These are phyloP conservation scores for Exophiala viscosa DNA, from an alignment of 2,329 filamentous ascomycete genomes.

Conservation along the genomic window DNA sequence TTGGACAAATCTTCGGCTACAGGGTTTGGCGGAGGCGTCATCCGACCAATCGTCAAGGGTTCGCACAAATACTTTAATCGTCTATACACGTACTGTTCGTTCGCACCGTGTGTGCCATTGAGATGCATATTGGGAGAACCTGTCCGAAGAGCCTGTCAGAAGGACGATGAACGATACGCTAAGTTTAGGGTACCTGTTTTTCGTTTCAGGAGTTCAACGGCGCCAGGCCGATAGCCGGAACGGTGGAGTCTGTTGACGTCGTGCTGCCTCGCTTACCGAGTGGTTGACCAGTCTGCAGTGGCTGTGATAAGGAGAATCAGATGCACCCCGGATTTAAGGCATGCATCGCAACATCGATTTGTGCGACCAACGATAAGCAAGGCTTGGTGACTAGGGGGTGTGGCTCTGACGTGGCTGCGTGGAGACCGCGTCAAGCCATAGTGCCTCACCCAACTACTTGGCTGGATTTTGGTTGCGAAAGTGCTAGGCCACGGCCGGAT, in stretches of 20 bases:
- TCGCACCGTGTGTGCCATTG: too few relatives aligned
- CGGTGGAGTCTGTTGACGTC: conserved; percentile 18
- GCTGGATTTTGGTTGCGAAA: too few relatives aligned
- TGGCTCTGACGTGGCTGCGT: conserved; percentile 15
- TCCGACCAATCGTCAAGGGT: too few relatives aligned
- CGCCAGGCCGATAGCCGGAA: conserved; percentile 20
- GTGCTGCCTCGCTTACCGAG: conserved; percentile 19
- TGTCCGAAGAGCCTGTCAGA: too few relatives aligned
- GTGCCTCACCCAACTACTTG: neutral
- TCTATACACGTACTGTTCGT: neutral
- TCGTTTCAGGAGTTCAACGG: conserved; percentile 18
- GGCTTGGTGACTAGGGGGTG: conserved; percentile 11
- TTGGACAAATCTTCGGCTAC: neutral
- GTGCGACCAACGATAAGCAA: conserved; percentile 13
- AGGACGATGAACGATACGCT: neutral
- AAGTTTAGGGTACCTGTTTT: conserved; percentile 5
- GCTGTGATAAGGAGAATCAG: conserved; percentile 8
- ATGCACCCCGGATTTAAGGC: conserved; percentile 23
- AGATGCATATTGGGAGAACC: too few relatives aligned
- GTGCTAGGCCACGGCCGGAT: neutral
- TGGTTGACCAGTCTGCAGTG: conserved; percentile 4
- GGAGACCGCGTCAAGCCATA: neutral
- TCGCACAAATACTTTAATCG: neutral
- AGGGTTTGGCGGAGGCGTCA: too few relatives aligned
- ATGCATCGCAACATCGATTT: conserved; percentile 15